Evolutionary conservation across 768 basidiomycete genomes (phyloP), one percentile per base, ranked within the genome.

Genomic region (Lentinula boryana): DNA sequence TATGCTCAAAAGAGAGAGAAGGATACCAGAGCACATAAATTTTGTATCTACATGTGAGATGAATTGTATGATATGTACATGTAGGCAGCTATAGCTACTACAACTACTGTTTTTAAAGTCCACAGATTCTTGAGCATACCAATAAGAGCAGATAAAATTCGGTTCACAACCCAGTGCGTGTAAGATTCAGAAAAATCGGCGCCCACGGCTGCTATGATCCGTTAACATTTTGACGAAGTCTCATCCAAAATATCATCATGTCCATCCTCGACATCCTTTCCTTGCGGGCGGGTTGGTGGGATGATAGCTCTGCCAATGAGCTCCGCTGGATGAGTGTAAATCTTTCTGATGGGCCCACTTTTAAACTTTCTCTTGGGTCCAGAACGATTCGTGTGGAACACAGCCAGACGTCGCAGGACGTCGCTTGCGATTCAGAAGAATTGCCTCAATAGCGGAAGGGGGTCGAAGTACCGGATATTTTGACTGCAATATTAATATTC

Each of bases 381-480:
- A 2, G 31, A 27, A 4, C 31, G 12, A 51, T 51, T 21, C 49
- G 23, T 15, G 9, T 33, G 27, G 13, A 4, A 18, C 49, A 23
- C 49, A 31, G 10, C 27, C 31, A 33, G 2, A 23, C 23, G 23
- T 23, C 23, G 23, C 23, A 3, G 23, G 23, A 16, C 23, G 4
- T 23, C 49, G 49, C 27, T 33, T 51, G 7, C 49, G 49, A 15
- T 51, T 27, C 13, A 51, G 23, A 33, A 33, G 49, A 31, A 51
- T 9, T 9, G 31, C 49, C 23, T 51, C 49, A 27, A 51, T 51
- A 32, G 49, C 23, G 32, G 32, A 15, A 51, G 49, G 31, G 49
- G 21, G 72, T 73, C 46, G 38, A 13, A 40, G 5, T 8, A 40
- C 15, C 15, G 38, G 38, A 12, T 40, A 5, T 8, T 40, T 40